These are phyloP conservation scores for Millerago galiae DNA, from an alignment of 805 yeast genomes.

Conservation along the genomic window DNA sequence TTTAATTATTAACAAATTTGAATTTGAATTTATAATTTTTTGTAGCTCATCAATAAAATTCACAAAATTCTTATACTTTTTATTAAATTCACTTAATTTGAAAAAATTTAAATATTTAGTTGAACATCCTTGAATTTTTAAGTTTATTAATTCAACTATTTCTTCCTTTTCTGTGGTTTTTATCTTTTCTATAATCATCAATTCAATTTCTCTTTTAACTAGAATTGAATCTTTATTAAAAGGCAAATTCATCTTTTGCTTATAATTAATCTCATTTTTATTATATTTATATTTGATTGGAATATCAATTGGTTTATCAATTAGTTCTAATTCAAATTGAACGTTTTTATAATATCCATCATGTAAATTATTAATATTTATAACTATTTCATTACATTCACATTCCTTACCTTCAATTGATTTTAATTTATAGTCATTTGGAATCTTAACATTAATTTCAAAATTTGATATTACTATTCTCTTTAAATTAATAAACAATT, in stretches of 20 bases:
- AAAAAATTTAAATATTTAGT: slow-evolving; percentile 18
- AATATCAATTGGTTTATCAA: not conserved
- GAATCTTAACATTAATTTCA: not conserved
- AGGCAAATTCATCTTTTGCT: not conserved
- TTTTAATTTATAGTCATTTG: not conserved
- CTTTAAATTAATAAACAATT: slow-evolving; percentile 1
- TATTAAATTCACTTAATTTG: slow-evolving; percentile 12
- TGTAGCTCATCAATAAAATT: slow-evolving; percentile 18
- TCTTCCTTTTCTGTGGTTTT: slow-evolving; percentile 6
- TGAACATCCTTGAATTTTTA: slow-evolving; percentile 19
- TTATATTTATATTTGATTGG: slow-evolving; percentile 9
- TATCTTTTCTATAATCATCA: slow-evolving; percentile 19
- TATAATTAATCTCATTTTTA: slow-evolving; percentile 1
- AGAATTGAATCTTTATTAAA: slow-evolving; percentile 26
- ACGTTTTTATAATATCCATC: slow-evolving; percentile 20
- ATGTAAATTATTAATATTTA: slow-evolving; percentile 14
- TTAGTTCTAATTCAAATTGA: slow-evolving; percentile 11
- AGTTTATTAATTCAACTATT: slow-evolving; percentile 15
- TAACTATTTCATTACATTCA: not conserved
- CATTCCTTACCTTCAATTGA: not conserved
- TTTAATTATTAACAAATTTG: not conserved
- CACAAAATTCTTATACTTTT: slow-evolving; percentile 19
- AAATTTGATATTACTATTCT: slow-evolving; percentile 2
- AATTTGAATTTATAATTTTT: slow-evolving; percentile 1
- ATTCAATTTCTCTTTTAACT: slow-evolving; percentile 32